A percentile compares a stretch with the other conserved stretches of the same genome.
Evolutionary conservation across 148 eudicot species (phyloP).

Genomic region (Chenopodium suecicum): DNA sequence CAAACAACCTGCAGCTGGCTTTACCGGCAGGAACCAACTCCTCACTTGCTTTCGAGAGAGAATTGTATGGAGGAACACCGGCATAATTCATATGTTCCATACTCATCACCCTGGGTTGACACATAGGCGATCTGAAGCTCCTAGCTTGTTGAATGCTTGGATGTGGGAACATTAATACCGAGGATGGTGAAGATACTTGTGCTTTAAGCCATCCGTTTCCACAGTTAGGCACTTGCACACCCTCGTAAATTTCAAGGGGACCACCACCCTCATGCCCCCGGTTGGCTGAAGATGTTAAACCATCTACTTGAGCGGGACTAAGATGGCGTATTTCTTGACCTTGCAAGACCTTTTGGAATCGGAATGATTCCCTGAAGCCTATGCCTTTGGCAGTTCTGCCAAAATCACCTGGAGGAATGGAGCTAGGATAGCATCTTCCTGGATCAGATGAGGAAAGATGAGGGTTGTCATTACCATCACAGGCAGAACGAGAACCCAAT

Average conservation of each 20-base stretch:
- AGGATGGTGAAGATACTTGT: slow-evolving; percentile 61
- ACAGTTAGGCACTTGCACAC: slow-evolving; percentile 40
- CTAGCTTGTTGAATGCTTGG: slow-evolving; percentile 29
- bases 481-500: slow-evolving; percentile 47
- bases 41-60: slow-evolving; percentile 30
- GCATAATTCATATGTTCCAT: slow-evolving; percentile 19
- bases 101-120: slow-evolving; percentile 21
- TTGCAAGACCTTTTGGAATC: slow-evolving; percentile 94
- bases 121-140: slow-evolving; percentile 20
- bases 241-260: slow-evolving; percentile 36
- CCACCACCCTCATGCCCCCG: slow-evolving; percentile 21
- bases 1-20: slow-evolving; percentile 71
- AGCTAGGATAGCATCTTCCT: slow-evolving; percentile 42
- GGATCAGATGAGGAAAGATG: slow-evolving; percentile 41
- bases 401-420: slow-evolving; percentile 36
- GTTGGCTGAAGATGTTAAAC: slow-evolving; percentile 20
- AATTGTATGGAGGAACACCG: slow-evolving; percentile 20
- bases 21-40: slow-evolving; percentile 43
- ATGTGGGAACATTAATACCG: slow-evolving; percentile 64
- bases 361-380: slow-evolving; percentile 52
- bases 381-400: slow-evolving; percentile 34
- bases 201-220: slow-evolving; percentile 45
- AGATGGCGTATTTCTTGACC: slow-evolving; percentile 85
- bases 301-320: slow-evolving; percentile 34
- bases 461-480: slow-evolving; percentile 43